These are phyloP conservation scores for Citrullus mucosospermus DNA, from an alignment of 306 rosid genomes.

Conservation along the genomic window DNA sequence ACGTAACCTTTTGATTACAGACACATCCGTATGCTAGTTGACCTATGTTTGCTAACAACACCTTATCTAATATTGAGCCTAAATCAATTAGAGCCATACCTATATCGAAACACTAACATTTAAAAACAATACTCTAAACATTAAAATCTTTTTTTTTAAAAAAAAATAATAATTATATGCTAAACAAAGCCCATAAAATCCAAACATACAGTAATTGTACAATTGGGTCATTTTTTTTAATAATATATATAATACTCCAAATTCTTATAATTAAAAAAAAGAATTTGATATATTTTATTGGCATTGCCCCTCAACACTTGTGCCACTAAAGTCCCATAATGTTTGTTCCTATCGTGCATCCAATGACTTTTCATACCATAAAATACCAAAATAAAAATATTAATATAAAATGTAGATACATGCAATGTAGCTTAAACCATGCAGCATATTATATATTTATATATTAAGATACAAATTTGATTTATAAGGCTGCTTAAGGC, in stretches of 20 bases:
- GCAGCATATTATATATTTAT: not conserved
- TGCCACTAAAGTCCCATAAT: conserved; percentile 4
- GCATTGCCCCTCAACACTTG: not conserved
- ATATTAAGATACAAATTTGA: not conserved
- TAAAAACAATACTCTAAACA: too few relatives aligned
- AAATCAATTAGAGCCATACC: too few relatives aligned
- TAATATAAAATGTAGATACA: not conserved
- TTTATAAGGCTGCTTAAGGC: not conserved
- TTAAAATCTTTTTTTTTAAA: too few relatives aligned
- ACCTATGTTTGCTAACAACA: too few relatives aligned
- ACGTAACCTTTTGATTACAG: too few relatives aligned
- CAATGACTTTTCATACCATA: not conserved
- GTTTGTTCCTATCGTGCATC: not conserved
- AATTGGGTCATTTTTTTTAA: not conserved
- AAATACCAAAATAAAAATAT: not conserved
- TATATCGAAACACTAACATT: too few relatives aligned
- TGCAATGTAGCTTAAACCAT: not conserved
- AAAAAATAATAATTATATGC: not conserved
- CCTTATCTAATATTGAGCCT: too few relatives aligned
- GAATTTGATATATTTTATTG: not conserved
- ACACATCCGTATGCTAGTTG: too few relatives aligned
- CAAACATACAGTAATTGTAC: too few relatives aligned
- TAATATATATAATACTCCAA: not conserved
- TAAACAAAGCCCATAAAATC: not conserved
- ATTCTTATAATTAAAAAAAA: not conserved